phyloP scores from a whole-genome alignment of 2,329 filamentous ascomycete genomes.

The Aspergillus tanneri region DNA sequence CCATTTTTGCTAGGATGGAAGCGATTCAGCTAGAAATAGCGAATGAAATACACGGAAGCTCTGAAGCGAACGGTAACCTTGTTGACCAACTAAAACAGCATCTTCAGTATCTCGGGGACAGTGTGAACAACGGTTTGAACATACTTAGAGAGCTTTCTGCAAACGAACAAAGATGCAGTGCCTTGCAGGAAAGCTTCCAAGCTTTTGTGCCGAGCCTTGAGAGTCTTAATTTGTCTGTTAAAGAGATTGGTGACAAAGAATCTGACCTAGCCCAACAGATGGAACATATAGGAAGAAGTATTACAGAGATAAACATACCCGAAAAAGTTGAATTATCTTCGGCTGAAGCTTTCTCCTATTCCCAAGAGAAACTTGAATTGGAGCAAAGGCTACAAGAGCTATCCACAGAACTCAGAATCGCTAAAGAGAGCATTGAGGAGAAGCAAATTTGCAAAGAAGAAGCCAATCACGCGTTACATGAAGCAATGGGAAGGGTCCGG shows the following conservation, averaged over 20 bases:
- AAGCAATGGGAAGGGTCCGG: conserved; percentile 18
- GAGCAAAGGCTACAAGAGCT: conserved; percentile 26
- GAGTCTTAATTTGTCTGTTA: conserved; percentile 20
- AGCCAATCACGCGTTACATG: conserved; percentile 21
- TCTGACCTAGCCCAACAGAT: conserved; percentile 32
- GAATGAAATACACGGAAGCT: conserved; percentile 16
- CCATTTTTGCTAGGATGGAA: conserved; percentile 22
- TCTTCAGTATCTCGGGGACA: conserved; percentile 19
- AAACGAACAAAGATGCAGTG: conserved; percentile 18
- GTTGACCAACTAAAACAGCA: conserved; percentile 21
- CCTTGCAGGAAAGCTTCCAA: conserved; percentile 22
- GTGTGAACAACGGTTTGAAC: conserved; percentile 18
- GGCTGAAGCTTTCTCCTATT: conserved; percentile 25
- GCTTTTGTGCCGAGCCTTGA: conserved; percentile 19
- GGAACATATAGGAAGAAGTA: conserved; percentile 15
- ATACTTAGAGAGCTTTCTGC: conserved; percentile 25
- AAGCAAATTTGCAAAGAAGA: conserved; percentile 23
- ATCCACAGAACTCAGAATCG: conserved; percentile 16
- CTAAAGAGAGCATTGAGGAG: conserved; percentile 15
- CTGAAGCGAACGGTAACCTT: conserved; percentile 16
- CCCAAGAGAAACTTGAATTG: conserved; percentile 26
- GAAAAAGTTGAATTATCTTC: conserved; percentile 20
- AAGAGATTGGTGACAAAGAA: conserved; percentile 24
- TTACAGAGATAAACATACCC: conserved; percentile 21
- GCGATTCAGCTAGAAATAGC: conserved; percentile 16